These are phyloP conservation scores for Aureobasidium namibiae DNA, from an alignment of 2,329 filamentous ascomycete species.

Conservation along the genomic window DNA sequence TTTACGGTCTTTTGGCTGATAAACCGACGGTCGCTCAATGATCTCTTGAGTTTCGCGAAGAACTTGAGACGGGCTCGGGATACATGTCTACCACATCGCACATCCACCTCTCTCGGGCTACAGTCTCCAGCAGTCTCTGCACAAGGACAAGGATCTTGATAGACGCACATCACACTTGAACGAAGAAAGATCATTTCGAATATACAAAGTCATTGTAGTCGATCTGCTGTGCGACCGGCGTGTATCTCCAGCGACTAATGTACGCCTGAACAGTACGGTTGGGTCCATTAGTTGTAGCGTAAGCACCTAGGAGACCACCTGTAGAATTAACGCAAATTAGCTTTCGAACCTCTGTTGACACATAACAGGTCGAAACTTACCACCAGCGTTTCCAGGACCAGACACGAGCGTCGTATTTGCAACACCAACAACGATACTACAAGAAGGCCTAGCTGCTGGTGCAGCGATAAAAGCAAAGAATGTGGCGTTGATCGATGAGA, in stretches of 20 bases:
- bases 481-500: slow-evolving; percentile 38
- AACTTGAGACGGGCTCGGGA: too few relatives aligned
- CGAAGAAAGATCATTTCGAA: background rate
- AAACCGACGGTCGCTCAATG: background rate
- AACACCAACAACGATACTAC: slow-evolving; percentile 19
- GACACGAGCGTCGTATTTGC: slow-evolving; percentile 24
- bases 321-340: background rate
- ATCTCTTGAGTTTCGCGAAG: too few relatives aligned
- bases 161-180: too few relatives aligned
- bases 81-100: too few relatives aligned
- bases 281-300: slow-evolving; percentile 46
- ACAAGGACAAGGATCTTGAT: too few relatives aligned
- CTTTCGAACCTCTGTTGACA: background rate
- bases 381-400: slow-evolving; percentile 26
- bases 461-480: slow-evolving; percentile 33
- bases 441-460: slow-evolving; percentile 15
- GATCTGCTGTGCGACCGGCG: background rate
- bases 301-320: slow-evolving; percentile 42
- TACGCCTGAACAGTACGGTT: slow-evolving; percentile 38
- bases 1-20: background rate
- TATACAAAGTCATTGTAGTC: background rate
- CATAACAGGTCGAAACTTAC: background rate
- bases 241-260: slow-evolving; percentile 42
- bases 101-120: too few relatives aligned
- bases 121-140: too few relatives aligned